A percentile compares a stretch with the other conserved stretches of the same genome.
These are phyloP conservation scores for Puccinellia tenuiflora DNA, from an alignment of 176 grass and related monocot genomes.

Conservation along the genomic window DNA sequence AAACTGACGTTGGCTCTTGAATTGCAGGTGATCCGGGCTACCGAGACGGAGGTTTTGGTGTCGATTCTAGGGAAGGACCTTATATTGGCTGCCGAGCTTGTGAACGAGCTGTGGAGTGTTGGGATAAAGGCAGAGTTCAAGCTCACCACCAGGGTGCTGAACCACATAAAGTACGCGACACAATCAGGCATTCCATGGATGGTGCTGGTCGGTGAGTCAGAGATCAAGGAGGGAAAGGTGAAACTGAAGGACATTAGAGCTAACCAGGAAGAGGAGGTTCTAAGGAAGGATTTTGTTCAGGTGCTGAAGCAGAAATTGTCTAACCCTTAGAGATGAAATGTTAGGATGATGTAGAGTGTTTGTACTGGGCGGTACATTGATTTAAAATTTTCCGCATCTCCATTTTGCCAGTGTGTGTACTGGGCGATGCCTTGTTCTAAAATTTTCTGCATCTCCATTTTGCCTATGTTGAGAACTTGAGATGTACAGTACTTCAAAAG, in stretches of 20 bases:
- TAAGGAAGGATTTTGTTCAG: constrained; percentile 47
- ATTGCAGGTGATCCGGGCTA: constrained; percentile 58
- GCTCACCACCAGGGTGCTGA: constrained; percentile 58
- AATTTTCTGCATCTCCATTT: background rate
- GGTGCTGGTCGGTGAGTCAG: constrained; percentile 67
- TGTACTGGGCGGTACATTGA: background rate
- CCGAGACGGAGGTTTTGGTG: constrained; percentile 86
- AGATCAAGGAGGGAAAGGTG: constrained; percentile 42
- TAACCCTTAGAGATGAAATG: background rate
- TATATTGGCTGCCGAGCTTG: constrained; percentile 56
- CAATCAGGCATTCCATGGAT: constrained; percentile 75
- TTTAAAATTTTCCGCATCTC: background rate
- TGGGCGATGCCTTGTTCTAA: background rate
- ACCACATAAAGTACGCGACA: constrained; percentile 57
- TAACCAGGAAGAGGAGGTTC: constrained; percentile 57
- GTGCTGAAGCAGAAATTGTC: constrained; percentile 48
- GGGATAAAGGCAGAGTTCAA: constrained; percentile 92
- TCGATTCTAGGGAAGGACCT: constrained; percentile 86
- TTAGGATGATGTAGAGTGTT: background rate
- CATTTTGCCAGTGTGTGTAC: background rate
- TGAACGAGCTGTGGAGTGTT: constrained; percentile 73
- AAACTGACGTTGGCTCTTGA: background rate
- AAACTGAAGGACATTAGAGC: constrained; percentile 77
- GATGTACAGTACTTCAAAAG: background rate
- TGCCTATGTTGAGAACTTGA: background rate